Percentiles rank a stretch among this genome's conserved stretches.
phyloP scores from a whole-genome alignment of 2,329 filamentous ascomycete genomes.

The Hypoxylon sp. region DNA sequence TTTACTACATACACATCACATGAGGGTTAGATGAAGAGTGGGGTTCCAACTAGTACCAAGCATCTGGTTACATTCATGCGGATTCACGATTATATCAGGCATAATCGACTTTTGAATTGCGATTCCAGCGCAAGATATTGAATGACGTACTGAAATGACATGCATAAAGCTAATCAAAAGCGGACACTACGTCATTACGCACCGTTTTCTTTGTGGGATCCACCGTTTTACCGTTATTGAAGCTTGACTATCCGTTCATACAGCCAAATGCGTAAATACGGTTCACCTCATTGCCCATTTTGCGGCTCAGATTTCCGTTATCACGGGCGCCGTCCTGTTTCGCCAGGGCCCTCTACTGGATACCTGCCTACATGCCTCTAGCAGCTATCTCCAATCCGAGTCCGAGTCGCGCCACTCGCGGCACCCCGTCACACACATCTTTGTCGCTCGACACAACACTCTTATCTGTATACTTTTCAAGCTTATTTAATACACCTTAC shows the following conservation, averaged over 20 bases:
- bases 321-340: slow-evolving; percentile 9
- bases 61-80: background rate
- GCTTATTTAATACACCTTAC: background rate
- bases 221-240: slow-evolving; percentile 13
- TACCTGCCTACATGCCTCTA: background rate
- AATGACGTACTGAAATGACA: slow-evolving; percentile 37
- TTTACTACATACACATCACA: background rate
- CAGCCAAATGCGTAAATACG: background rate
- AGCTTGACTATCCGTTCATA: background rate
- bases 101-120: slow-evolving; percentile 5
- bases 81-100: background rate
- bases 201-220: slow-evolving; percentile 11
- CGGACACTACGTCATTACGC: slow-evolving; percentile 32
- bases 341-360: background rate
- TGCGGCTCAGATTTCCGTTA: slow-evolving; percentile 5
- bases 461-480: background rate
- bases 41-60: background rate
- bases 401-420: slow-evolving; percentile 32
- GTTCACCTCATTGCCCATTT: background rate
- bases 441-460: slow-evolving; percentile 13
- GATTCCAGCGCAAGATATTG: slow-evolving; percentile 30
- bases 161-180: slow-evolving; percentile 29
- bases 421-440: slow-evolving; percentile 12
- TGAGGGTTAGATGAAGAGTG: background rate
- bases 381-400: slow-evolving; percentile 1